Evolutionary conservation across 2,329 filamentous ascomycete genomes (phyloP), one percentile per base, ranked within the genome.

Genomic region (Coniella lustricola): DNA sequence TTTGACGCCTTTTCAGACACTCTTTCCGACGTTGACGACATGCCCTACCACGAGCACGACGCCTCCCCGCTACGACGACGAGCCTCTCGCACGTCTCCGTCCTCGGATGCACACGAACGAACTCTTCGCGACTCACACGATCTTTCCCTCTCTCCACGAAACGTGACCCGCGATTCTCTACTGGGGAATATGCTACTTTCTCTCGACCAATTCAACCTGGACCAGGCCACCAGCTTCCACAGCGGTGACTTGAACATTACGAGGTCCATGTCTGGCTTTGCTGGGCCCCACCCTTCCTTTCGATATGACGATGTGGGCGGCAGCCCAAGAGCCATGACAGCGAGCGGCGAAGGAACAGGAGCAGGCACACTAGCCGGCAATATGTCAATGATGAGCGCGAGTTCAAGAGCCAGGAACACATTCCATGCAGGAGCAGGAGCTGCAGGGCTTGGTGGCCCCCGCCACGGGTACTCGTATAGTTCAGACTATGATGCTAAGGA

Each of bases 171-270:
- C 57, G 88, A 95, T 62, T 96, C 90, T 32, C 82, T 98, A 57
- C 89, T 98, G 51, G 86, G 93, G 67, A 95, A 96, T 66, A 93
- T 98, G 85, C 81, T 97, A 52, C 75, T 93, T 56, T 95, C 90
- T 35, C 82, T 98, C 55, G 91, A 95, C 67, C 86, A 91, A 65
- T 82, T 91, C 62, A 84, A 80, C 35, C 74, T 79, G 57, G 73
- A 66, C 38, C 72, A 76, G 56, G 62, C 68, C 39, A 60, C 59
- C 52, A 61, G 63, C 5, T 57, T 62, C 8, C 56, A 44, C 36
- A 31, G 16, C 14, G 39, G 55, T 37, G 56, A 54, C 25, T 29
- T 29, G 25, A 10, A 29, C 37, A 45, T 25, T 14, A 55, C 60
- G 34, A 56, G 59, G 4, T 52, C 60, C 22, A 56, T 60, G 42